Percentiles rank a stretch among this genome's conserved stretches.
Evolutionary conservation across 108 stramenopile genomes (phyloP).

Genomic region (Skeletonema costatum): DNA sequence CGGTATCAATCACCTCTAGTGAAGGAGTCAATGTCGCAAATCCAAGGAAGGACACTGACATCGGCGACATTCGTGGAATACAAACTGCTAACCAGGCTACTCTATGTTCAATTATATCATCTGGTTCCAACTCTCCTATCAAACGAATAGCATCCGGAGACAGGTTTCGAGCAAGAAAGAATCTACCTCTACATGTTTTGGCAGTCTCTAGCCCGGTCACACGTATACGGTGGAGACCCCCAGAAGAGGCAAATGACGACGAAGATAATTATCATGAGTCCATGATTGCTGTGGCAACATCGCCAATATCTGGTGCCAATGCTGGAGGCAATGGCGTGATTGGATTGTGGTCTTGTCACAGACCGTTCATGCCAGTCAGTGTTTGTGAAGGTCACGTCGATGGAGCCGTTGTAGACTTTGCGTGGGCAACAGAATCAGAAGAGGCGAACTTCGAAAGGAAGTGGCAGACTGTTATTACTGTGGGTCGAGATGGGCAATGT

Average conservation of each 20-base stretch:
- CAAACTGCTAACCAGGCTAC: conserved; percentile 10
- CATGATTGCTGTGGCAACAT: conserved; percentile 88
- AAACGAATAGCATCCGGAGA: conserved; percentile 25
- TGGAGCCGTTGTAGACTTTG: conserved; percentile 78
- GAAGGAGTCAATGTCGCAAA: conserved; percentile 12
- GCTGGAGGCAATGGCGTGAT: conserved; percentile 73
- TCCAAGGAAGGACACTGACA: conserved; percentile 8
- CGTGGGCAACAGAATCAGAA: conserved; percentile 44
- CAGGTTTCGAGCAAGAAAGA: conserved; percentile 24
- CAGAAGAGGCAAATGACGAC: conserved; percentile 28
- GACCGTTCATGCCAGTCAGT: conserved; percentile 79
- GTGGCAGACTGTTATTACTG: conserved; percentile 82
- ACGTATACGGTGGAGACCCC: conserved; percentile 72
- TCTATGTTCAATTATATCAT: conserved; percentile 1
- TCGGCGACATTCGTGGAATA: conserved; percentile 8
- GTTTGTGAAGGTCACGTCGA: conserved; percentile 77
- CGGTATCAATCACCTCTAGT: conserved; percentile 36
- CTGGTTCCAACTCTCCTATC: conserved; percentile 22
- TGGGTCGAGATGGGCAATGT: conserved; percentile 81
- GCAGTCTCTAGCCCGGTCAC: conserved; percentile 72
- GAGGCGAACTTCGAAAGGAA: conserved; percentile 14
- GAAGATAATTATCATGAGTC: conserved; percentile 52
- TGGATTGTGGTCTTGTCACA: conserved; percentile 71
- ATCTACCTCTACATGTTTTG: conserved; percentile 53
- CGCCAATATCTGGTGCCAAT: conserved; percentile 66